A percentile compares a stretch with the other conserved stretches of the same genome.
phyloP scores from a whole-genome alignment of 1,284 basidiomycete species.

The Sporisorium scitamineum region DNA sequence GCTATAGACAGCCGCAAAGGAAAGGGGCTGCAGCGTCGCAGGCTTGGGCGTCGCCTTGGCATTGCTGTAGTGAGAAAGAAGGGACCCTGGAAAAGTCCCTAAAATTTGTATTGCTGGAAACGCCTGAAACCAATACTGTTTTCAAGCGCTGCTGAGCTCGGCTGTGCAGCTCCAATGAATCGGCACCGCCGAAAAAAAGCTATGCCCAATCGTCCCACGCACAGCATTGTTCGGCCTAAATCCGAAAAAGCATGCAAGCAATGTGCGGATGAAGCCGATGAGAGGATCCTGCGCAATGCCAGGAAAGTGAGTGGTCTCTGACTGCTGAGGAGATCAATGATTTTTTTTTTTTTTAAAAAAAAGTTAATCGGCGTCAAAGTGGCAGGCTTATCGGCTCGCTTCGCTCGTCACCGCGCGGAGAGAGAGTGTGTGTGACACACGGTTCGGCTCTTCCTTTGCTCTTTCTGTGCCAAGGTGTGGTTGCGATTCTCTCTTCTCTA shows the following conservation, averaged over 20 bases:
- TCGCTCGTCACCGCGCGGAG: constrained; percentile 8
- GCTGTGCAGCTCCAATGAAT: not conserved
- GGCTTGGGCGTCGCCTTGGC: not conserved
- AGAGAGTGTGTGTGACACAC: constrained; percentile 3
- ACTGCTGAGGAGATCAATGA: not conserved
- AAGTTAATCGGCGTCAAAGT: constrained; percentile 3
- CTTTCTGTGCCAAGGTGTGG: not conserved
- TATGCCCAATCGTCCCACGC: not conserved
- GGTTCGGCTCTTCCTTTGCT: not conserved
- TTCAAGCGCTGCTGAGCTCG: not conserved
- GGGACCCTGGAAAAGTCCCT: not conserved
- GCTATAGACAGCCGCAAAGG: constrained; percentile 8
- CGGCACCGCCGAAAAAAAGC: too few species aligned
- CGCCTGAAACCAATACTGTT: not conserved
- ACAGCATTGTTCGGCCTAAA: not conserved
- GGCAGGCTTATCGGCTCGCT: not conserved
- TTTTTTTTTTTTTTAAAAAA: not conserved
- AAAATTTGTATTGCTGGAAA: not conserved
- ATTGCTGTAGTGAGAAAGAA: not conserved
- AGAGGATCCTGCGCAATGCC: not conserved
- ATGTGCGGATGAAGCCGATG: not conserved
- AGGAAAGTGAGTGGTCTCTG: not conserved
- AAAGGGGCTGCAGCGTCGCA: not conserved
- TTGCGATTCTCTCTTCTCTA: not conserved
- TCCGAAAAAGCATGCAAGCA: not conserved